phyloP scores from a whole-genome alignment of 1,284 basidiomycete genomes.

The Ustilago lituana region DNA sequence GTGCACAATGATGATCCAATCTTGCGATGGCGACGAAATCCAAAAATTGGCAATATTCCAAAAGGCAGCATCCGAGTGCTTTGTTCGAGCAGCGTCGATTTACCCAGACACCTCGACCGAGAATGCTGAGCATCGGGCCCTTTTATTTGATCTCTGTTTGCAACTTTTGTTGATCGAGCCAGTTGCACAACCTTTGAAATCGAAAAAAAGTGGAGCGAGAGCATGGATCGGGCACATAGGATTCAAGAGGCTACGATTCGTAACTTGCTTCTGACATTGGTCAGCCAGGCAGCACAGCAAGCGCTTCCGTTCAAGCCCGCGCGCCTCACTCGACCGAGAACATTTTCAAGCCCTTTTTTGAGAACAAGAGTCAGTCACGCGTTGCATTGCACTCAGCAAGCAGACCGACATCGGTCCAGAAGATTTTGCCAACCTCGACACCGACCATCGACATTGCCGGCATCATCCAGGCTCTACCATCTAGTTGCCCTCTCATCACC shows the following conservation, averaged over 20 bases:
- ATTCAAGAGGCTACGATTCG: neutral
- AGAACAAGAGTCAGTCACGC: slow-evolving; percentile 16
- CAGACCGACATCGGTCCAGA: neutral
- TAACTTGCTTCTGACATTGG: neutral
- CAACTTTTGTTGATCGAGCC: too few relatives aligned
- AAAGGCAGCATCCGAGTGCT: slow-evolving; percentile 5
- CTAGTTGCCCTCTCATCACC: neutral
- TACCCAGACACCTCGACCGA: too few relatives aligned
- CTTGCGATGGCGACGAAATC: slow-evolving; percentile 40
- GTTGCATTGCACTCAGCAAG: neutral
- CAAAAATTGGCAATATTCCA: slow-evolving; percentile 36
- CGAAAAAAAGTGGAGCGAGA: neutral
- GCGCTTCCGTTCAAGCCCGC: slow-evolving; percentile 20
- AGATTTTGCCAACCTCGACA: slow-evolving; percentile 3
- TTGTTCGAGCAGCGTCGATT: slow-evolving; percentile 1
- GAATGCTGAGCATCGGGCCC: slow-evolving; percentile 4
- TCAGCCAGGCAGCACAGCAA: neutral
- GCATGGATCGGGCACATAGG: neutral
- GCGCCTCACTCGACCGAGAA: slow-evolving; percentile 38
- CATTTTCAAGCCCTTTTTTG: slow-evolving; percentile 2
- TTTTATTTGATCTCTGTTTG: too few relatives aligned
- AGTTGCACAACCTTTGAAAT: neutral
- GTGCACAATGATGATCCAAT: slow-evolving; percentile 1
- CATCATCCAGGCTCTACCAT: neutral
- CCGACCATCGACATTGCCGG: neutral